Percentiles rank a stretch among this genome's conserved stretches.
Conservation (phyloP, 768 basidiomycete species). For the Collybia sp. region DNA sequence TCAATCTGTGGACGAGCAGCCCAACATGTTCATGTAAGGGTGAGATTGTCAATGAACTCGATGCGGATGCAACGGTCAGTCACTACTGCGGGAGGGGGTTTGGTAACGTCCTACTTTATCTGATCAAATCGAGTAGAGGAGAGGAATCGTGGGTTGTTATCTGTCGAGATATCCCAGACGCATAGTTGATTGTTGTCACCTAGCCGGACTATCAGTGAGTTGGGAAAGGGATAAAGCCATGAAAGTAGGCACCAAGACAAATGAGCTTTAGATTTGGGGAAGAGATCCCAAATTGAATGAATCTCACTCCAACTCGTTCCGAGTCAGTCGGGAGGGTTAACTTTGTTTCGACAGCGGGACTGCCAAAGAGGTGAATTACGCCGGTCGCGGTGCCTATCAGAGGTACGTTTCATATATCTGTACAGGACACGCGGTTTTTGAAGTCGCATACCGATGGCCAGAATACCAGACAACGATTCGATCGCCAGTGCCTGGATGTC, state of each 20-base stretch:
- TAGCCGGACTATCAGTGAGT: slow-evolving; percentile 12
- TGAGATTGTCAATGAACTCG: slow-evolving; percentile 55
- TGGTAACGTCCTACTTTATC: slow-evolving; percentile 32
- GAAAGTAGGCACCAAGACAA: slow-evolving; percentile 49
- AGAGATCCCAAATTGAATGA: slow-evolving; percentile 57
- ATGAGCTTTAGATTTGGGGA: slow-evolving; percentile 40
- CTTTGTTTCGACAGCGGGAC: slow-evolving; percentile 54
- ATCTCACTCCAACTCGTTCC: slow-evolving; percentile 45
- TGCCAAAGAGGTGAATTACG: slow-evolving; percentile 59
- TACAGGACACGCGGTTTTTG: background rate
- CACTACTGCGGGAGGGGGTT: background rate
- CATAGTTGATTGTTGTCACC: slow-evolving; percentile 54
- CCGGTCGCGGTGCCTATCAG: slow-evolving; percentile 60
- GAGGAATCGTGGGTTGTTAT: slow-evolving; percentile 48
- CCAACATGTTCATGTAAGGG: slow-evolving; percentile 72
- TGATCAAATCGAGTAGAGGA: slow-evolving; percentile 44
- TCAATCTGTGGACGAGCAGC: slow-evolving; percentile 6
- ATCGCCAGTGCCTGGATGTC: slow-evolving; percentile 50
- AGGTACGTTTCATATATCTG: slow-evolving; percentile 5
- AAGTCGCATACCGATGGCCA: slow-evolving; percentile 48
- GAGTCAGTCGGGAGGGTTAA: slow-evolving; percentile 35
- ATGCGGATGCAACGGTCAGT: slow-evolving; percentile 2
- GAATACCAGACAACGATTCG: slow-evolving; percentile 54
- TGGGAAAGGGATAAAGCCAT: background rate
- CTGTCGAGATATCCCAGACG: slow-evolving; percentile 53